Evolutionary conservation across 2,329 filamentous ascomycete genomes (phyloP), one percentile per base, ranked within the genome.

Genomic region (Fusarium burgessii): DNA sequence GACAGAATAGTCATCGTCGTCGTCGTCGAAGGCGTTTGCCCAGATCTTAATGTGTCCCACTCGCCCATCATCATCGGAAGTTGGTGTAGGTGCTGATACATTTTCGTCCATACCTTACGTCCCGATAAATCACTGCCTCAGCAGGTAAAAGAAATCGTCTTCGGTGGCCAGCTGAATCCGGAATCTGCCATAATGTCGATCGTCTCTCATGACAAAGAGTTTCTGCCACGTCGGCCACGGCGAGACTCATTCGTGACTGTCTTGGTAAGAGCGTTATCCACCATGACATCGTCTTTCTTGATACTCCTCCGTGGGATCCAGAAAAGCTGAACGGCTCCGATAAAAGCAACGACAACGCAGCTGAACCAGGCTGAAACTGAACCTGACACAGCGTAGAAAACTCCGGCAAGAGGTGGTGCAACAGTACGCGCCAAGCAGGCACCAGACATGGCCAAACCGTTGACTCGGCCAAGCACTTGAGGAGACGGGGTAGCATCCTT

Each of bases 381-480:
- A 10, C 82, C 86, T 7, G 90, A 90, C 6, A 88, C 76, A 18
- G 89, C 88, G 73, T 93, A 93, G 7, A 93, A 83, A 35, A 90
- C 84, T 4, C 91, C 91, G 5, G 90, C 89, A 32, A 93, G 80
- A 0, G 91, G 91, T 25, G 91, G 91, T 3, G 91, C 90, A 41
- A 93, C 77, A 0, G 90, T 93, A n/a, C 91, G 86, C 63, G 90
- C 90, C 7, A 89, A 87, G 23, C 91, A 92, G n/a, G 91, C 91
- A 3, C 89, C 91, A 5, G 89, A 91, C 66, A 92, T 92, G 50
- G 91, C 91, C 12, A 93, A 81, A 0, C 91, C 91, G 69, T 93
- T 93, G 78, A 93, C 91, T 73, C 88, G 90, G 2, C 91, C 91
- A 18, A 93, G 83, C 8, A 89, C 86, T 2, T 84, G 85, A 6